Conservation (phyloP, 1,139 yeast genomes). For the Yamadazyma atmosphaerica region DNA sequence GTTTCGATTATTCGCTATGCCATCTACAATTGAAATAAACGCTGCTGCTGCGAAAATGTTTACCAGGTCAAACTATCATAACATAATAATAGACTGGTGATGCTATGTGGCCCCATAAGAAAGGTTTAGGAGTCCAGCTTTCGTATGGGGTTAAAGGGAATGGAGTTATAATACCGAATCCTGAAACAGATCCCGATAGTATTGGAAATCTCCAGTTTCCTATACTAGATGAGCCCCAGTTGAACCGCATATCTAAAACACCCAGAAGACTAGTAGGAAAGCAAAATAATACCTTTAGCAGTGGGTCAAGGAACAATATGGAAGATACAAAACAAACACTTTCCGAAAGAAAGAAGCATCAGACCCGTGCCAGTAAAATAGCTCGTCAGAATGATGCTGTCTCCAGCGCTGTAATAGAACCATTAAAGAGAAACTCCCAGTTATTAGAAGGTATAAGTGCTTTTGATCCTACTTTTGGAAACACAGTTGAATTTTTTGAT, state of each 20-base stretch:
- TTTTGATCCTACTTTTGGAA: constrained; percentile 41
- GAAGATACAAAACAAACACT: too few species aligned
- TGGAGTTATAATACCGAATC: constrained; percentile 17
- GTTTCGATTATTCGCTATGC: not conserved
- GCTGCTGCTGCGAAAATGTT: not conserved
- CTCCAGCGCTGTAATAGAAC: constrained; percentile 25
- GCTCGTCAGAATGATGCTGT: constrained; percentile 13
- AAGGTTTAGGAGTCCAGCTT: constrained; percentile 42
- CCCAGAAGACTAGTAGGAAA: constrained; percentile 7
- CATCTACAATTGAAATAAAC: not conserved
- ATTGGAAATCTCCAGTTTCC: constrained; percentile 6
- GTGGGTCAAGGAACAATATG: constrained; percentile 1
- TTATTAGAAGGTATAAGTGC: constrained; percentile 19
- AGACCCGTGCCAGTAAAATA: not conserved
- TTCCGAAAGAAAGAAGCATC: too few species aligned
- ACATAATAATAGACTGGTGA: not conserved
- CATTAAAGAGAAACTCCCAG: constrained; percentile 25
- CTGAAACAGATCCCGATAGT: constrained; percentile 1
- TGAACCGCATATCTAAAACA: constrained; percentile 5
- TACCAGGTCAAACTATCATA: not conserved
- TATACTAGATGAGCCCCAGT: constrained; percentile 4
- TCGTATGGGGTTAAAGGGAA: constrained; percentile 40
- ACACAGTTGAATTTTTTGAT: constrained; percentile 22
- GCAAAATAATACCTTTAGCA: constrained; percentile 5
- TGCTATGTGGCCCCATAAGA: constrained; percentile 44